These are phyloP conservation scores for Naematelia encephala DNA, from an alignment of 768 basidiomycete species.

Conservation along the genomic window DNA sequence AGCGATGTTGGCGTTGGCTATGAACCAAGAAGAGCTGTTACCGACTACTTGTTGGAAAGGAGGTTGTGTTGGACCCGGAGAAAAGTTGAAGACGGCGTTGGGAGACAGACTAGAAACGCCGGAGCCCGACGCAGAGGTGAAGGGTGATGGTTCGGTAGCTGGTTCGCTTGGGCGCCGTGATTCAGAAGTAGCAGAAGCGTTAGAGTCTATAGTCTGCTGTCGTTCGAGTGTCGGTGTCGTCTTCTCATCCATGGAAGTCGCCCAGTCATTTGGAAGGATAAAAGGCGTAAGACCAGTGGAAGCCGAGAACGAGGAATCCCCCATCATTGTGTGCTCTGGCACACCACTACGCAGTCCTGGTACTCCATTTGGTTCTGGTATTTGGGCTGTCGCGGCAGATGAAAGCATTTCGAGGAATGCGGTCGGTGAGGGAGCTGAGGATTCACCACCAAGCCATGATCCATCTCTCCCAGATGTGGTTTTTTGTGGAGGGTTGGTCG, in stretches of 20 bases:
- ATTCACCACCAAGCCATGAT: not conserved
- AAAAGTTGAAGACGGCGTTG: conserved; percentile 41
- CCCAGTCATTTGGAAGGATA: not conserved
- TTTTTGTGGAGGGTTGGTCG: not conserved
- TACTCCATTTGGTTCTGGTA: not conserved
- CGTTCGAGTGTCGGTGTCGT: not conserved
- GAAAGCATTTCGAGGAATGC: conserved; percentile 45
- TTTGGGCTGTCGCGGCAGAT: conserved; percentile 32
- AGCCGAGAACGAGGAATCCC: conserved; percentile 1
- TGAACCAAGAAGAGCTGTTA: not conserved
- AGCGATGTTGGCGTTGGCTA: not conserved
- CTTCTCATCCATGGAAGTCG: not conserved
- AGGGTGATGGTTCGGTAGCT: not conserved
- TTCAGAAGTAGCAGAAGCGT: conserved; percentile 5
- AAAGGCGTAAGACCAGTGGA: conserved; percentile 19
- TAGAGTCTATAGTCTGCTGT: not conserved
- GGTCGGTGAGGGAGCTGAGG: conserved; percentile 33
- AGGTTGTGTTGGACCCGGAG: conserved; percentile 30
- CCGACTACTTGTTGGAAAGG: not conserved
- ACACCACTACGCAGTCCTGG: conserved; percentile 19
- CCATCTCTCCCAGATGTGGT: not conserved
- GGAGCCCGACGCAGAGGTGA: conserved; percentile 9
- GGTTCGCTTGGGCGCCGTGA: not conserved
- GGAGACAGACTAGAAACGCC: conserved; percentile 26
- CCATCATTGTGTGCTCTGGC: conserved; percentile 23